Evolutionary conservation across 441 rosid genomes (phyloP).

Genomic region (Jatropha podagrica): DNA sequence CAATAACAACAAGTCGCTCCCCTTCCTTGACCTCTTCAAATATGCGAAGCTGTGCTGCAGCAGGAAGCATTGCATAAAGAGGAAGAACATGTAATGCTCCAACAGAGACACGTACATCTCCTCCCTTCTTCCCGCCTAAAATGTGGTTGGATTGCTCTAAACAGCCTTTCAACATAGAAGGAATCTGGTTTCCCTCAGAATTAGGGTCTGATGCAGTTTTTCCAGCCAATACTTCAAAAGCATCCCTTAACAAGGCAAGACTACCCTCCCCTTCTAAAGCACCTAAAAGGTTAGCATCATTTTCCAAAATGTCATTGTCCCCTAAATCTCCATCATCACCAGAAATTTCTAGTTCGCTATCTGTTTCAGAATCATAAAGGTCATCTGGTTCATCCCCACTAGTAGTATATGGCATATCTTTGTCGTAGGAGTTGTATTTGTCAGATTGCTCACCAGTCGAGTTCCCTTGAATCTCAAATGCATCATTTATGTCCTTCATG

Average conservation of each 20-base stretch:
- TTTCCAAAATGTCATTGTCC: constrained; percentile 29
- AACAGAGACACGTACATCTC: constrained; percentile 26
- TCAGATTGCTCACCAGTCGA: constrained; percentile 42
- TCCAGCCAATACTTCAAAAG: constrained; percentile 67
- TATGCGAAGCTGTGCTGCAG: constrained; percentile 81
- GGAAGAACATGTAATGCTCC: constrained; percentile 71
- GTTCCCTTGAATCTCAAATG: constrained; percentile 47
- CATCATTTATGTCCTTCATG: constrained; percentile 79
- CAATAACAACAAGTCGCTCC: constrained; percentile 80
- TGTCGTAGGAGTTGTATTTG: constrained; percentile 52
- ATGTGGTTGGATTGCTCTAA: constrained; percentile 26
- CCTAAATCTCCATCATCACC: constrained; percentile 34
- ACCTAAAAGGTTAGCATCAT: constrained; percentile 32
- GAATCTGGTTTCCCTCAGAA: constrained; percentile 23
- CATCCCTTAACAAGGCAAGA: constrained; percentile 65
- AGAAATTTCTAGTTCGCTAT: constrained; percentile 61
- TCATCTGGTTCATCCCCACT: constrained; percentile 50
- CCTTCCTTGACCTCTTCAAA: constrained; percentile 83
- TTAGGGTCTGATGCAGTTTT: constrained; percentile 31
- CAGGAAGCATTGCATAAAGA: constrained; percentile 91
- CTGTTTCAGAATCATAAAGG: constrained; percentile 51
- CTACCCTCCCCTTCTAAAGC: constrained; percentile 40
- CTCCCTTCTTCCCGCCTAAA: constrained; percentile 25
- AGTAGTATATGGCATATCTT: constrained; percentile 43
- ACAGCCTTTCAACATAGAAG: constrained; percentile 24